Evolutionary conservation across 108 stramenopile genomes (phyloP), one percentile per base, ranked within the genome.

Genomic region (Cyclotella atomus): DNA sequence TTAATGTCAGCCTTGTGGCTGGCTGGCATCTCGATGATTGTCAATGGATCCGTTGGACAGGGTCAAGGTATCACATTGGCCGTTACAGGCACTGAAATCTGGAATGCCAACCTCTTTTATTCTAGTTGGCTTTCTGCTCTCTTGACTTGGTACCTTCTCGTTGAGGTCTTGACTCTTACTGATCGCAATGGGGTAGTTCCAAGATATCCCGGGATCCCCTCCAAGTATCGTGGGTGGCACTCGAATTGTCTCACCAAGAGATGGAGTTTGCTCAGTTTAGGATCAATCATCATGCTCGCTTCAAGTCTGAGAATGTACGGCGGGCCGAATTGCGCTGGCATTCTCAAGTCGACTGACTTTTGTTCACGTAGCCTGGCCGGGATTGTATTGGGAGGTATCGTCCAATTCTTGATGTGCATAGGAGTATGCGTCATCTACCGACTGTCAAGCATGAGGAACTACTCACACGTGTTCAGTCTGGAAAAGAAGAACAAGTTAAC

Each of bases 41-140:
- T 53, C 28, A 55, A 71, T 62, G 71, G 70, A 38, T 30, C 15
- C 32, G 9, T 50, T 3, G 41, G 28, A 43, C 57, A 44, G 56
- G 38, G 52, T n/a, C n/a, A n/a, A n/a, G n/a, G n/a, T n/a, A n/a
- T n/a, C n/a, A n/a, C n/a, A 20, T 38, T 79, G 33, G 78, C 66
- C 2, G 57, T 72, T 53, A 17, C 24, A 7, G 78, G 78, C 28
- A 34, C 2, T 12, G 66, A 67, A 27, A 68, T 79, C 50, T 79
- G 78, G 78, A 79, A 79, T 61, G 70, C 78, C 66, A 79, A 79
- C 24, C 46, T 79, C 17, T 79, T 79, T 32, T 79, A 72, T 50
- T 66, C 78, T 16, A 43, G 35, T 20, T 79, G 78, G 78, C 27
- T 49, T 10, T 65, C 69, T 43, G 53, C 7, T n/a, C 8, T 71